Evolutionary conservation across 768 basidiomycete species (phyloP).

Genomic region (Auriscalpium orientale): DNA sequence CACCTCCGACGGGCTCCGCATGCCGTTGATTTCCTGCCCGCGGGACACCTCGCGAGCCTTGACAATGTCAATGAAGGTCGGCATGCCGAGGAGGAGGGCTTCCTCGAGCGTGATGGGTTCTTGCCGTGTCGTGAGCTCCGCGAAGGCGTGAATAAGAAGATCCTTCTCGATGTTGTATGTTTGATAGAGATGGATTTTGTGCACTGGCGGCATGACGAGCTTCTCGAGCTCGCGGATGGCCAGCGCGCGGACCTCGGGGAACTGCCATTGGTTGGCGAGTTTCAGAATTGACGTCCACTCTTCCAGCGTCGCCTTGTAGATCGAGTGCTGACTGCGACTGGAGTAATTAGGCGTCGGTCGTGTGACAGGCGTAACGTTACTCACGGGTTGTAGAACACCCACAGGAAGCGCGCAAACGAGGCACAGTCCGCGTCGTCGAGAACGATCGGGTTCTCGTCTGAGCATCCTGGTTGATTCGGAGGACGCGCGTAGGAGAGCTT

Average conservation of each 20-base stretch:
- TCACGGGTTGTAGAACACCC: conserved; percentile 60
- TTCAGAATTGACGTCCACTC: conserved; percentile 36
- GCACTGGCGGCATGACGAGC: conserved; percentile 27
- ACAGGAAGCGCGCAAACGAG: conserved; percentile 50
- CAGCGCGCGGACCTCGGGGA: conserved; percentile 31
- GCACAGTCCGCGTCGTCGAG: conserved; percentile 36
- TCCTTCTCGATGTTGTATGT: conserved; percentile 25
- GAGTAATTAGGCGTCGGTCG: conserved; percentile 31
- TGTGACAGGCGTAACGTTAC: conserved; percentile 15
- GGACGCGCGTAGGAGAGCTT: conserved; percentile 18
- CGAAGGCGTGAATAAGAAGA: conserved; percentile 30
- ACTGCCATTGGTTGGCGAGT: conserved; percentile 34
- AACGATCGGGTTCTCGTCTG: conserved; percentile 21
- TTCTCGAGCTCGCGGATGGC: conserved; percentile 33
- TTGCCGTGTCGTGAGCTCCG: conserved; percentile 28
- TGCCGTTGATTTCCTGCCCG: conserved; percentile 35
- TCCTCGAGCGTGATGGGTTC: conserved; percentile 32
- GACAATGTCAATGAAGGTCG: conserved; percentile 30
- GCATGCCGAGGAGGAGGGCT: conserved; percentile 34
- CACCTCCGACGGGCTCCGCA: conserved; percentile 4
- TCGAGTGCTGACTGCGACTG: conserved; percentile 29
- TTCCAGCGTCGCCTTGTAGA: conserved; percentile 31
- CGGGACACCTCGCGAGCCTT: conserved; percentile 28
- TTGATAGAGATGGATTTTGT: conserved; percentile 35
- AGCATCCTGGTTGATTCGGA: conserved; percentile 14